These are phyloP conservation scores for Trichoderma semiorbis DNA, from an alignment of 2,329 filamentous ascomycete species.

Conservation along the genomic window DNA sequence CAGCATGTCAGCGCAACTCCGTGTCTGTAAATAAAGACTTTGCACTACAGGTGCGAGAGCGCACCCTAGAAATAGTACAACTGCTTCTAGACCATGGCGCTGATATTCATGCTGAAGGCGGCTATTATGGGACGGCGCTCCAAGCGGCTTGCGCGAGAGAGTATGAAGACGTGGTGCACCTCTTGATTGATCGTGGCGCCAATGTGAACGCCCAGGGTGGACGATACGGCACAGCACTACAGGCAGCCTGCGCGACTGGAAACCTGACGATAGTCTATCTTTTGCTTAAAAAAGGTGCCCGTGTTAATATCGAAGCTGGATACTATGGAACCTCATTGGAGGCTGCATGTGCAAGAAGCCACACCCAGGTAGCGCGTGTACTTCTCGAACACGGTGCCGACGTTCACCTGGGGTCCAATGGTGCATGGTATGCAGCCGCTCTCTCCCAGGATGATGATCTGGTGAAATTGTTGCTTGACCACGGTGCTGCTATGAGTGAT, in stretches of 20 bases:
- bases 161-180: neutral
- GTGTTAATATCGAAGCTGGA: neutral
- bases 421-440: neutral
- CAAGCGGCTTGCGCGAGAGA: accelerated
- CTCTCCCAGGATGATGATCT: neutral
- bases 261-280: neutral
- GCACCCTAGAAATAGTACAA: neutral
- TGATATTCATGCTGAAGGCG: neutral
- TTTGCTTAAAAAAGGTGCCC: neutral
- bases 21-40: too few species aligned
- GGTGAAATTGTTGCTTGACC: neutral
- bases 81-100: neutral
- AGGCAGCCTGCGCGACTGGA: neutral
- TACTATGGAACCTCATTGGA: neutral
- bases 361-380: neutral
- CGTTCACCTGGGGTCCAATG: neutral
- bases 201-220: neutral
- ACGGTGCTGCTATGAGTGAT: neutral
- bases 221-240: neutral
- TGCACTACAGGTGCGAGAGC: neutral
- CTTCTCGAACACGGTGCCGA: neutral
- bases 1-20: neutral
- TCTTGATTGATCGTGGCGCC: neutral
- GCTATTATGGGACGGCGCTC: neutral
- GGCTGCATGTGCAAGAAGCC: neutral